Evolutionary conservation across 129 eudicot genomes (phyloP).

Genomic region (carrot (Daucus carota)): DNA sequence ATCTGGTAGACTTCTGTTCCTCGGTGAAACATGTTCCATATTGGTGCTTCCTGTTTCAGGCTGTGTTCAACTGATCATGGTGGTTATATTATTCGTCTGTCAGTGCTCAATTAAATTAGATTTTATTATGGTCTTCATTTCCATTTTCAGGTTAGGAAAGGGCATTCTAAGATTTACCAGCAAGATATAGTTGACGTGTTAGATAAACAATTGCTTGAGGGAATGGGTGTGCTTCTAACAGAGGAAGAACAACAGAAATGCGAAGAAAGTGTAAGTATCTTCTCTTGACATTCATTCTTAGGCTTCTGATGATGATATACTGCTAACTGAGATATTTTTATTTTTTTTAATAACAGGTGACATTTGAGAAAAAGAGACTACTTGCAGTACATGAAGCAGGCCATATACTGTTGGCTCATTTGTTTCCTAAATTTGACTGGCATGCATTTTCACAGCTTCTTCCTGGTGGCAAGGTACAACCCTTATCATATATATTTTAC

Average conservation of each 20-base stretch:
- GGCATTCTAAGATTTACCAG: conserved; percentile 74
- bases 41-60: background rate
- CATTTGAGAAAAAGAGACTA: conserved; percentile 69
- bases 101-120: background rate
- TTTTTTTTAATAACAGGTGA: conserved; percentile 41
- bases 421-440: conserved; percentile 91
- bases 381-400: conserved; percentile 99
- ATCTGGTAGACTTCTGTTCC: background rate
- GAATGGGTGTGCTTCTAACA: conserved; percentile 93
- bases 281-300: conserved; percentile 1
- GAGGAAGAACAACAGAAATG: conserved; percentile 92
- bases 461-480: conserved; percentile 88
- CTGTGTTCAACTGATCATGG: background rate
- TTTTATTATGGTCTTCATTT: background rate
- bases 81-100: background rate
- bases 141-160: conserved; percentile 73
- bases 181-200: conserved; percentile 85
- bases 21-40: background rate
- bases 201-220: conserved; percentile 94
- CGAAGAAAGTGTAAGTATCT: conserved; percentile 65
- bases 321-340: conserved; percentile 10
- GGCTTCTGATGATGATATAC: conserved; percentile 3
- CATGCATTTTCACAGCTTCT: conserved; percentile 97
- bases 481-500: background rate
- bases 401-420: conserved; percentile 83